Percentiles rank a stretch among this genome's conserved stretches.
Conservation (phyloP, 2,329 filamentous ascomycete genomes). For the Epicoccum nigrum region DNA sequence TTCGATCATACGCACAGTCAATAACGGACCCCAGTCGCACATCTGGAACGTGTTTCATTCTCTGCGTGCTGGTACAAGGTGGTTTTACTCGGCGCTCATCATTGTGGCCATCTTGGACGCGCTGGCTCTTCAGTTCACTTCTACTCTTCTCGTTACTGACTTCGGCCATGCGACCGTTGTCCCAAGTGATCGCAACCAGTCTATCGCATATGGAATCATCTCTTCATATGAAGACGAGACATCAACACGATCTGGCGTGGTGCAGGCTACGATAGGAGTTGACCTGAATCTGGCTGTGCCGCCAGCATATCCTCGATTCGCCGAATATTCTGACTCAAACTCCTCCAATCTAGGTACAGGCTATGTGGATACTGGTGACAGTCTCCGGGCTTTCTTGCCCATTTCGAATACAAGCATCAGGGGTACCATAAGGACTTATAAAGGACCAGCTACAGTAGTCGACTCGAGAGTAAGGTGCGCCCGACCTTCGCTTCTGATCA, state of each 20-base stretch:
- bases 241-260: neutral
- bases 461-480: neutral
- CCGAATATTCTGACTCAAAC: neutral
- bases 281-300: neutral
- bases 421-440: neutral
- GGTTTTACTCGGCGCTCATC: neutral
- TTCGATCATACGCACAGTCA: constrained; percentile 8
- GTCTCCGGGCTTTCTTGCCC: constrained; percentile 1
- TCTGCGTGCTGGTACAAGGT: neutral
- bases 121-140: constrained; percentile 6
- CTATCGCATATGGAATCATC: neutral
- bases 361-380: constrained; percentile 4
- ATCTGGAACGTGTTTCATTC: constrained; percentile 3
- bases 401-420: neutral
- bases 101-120: neutral
- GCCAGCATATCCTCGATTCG: constrained; percentile 4
- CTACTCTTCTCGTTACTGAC: neutral
- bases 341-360: neutral
- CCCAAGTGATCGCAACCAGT: neutral
- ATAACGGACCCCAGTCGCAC: constrained; percentile 8
- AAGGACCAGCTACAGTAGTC: constrained; percentile 1
- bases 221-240: neutral
- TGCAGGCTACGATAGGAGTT: neutral
- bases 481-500: neutral
- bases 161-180: neutral